Percentiles rank a stretch among this genome's conserved stretches.
Conservation (phyloP, 1,139 yeast species). For the Hyphopichia fennica region DNA sequence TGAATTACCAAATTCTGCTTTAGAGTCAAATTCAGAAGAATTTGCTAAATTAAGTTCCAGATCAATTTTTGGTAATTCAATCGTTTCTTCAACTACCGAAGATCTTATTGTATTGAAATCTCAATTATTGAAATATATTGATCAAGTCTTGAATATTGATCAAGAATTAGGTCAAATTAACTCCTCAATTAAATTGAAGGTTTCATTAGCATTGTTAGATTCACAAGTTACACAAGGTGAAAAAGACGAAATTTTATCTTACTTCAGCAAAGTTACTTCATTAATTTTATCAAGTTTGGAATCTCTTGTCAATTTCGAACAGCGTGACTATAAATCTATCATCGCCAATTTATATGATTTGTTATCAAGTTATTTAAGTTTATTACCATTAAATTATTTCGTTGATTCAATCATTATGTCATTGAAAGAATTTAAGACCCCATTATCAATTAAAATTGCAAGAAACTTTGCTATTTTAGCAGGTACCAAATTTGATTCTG, state of each 20-base stretch:
- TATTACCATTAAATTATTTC: constrained; percentile 75
- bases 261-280: constrained; percentile 45
- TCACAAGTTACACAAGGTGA: constrained; percentile 28
- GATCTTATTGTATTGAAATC: constrained; percentile 53
- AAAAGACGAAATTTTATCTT: constrained; percentile 31
- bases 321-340: constrained; percentile 14
- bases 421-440: constrained; percentile 41
- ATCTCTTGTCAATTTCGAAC: constrained; percentile 19
- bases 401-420: constrained; percentile 64
- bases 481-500: constrained; percentile 67
- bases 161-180: constrained; percentile 40
- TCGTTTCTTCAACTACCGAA: constrained; percentile 48
- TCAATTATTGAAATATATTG: constrained; percentile 55
- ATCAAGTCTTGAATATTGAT: constrained; percentile 40
- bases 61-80: constrained; percentile 64
- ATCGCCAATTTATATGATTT: constrained; percentile 40
- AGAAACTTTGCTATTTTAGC: constrained; percentile 61
- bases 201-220: constrained; percentile 58
- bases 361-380: constrained; percentile 60
- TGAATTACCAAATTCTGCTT: constrained; percentile 40
- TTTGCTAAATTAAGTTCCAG: constrained; percentile 45
- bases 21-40: constrained; percentile 40
- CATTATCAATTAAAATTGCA: constrained; percentile 38
- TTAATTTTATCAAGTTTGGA: constrained; percentile 40
- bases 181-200: constrained; percentile 52